A percentile compares a stretch with the other conserved stretches of the same genome.
These are phyloP conservation scores for Juncus effusus DNA, from an alignment of 176 grass and related monocot species.

Conservation along the genomic window DNA sequence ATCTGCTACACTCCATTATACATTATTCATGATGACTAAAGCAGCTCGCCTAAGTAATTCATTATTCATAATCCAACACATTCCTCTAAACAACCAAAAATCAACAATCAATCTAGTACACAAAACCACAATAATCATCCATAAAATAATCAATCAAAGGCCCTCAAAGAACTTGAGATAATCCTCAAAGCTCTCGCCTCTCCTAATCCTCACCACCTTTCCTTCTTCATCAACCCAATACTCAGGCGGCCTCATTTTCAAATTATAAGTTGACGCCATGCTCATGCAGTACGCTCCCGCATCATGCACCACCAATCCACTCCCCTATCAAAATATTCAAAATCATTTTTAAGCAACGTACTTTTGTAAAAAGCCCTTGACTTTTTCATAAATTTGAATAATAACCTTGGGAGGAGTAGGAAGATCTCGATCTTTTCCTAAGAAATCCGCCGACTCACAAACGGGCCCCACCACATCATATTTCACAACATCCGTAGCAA, in stretches of 20 bases:
- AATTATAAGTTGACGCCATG: constrained; percentile 96
- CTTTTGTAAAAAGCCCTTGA: not conserved
- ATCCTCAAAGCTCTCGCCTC: constrained; percentile 75
- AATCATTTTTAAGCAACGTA: not conserved
- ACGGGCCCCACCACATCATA: constrained; percentile 97
- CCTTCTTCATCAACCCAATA: constrained; percentile 81
- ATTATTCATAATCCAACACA: not conserved
- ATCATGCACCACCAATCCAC: constrained; percentile 89
- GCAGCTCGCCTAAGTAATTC: no score
- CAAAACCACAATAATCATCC: not conserved
- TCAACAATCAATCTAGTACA: not conserved
- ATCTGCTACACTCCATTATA: no score
- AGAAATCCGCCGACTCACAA: constrained; percentile 97
- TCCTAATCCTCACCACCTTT: constrained; percentile 70
- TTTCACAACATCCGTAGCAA: constrained; percentile 47
- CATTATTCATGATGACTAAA: no score
- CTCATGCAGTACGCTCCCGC: constrained; percentile 99
- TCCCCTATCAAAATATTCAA: constrained; percentile 42
- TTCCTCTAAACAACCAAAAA: not conserved
- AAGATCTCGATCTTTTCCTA: constrained; percentile 84
- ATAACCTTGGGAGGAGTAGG: constrained; percentile 69
- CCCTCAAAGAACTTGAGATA: constrained; percentile 86
- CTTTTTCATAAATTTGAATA: constrained; percentile 1
- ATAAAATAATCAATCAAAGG: constrained; percentile 23
- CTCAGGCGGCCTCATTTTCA: constrained; percentile 86